Conservation (phyloP, 139 green algal genomes). For the Monoraphidium neglectum region DNA sequence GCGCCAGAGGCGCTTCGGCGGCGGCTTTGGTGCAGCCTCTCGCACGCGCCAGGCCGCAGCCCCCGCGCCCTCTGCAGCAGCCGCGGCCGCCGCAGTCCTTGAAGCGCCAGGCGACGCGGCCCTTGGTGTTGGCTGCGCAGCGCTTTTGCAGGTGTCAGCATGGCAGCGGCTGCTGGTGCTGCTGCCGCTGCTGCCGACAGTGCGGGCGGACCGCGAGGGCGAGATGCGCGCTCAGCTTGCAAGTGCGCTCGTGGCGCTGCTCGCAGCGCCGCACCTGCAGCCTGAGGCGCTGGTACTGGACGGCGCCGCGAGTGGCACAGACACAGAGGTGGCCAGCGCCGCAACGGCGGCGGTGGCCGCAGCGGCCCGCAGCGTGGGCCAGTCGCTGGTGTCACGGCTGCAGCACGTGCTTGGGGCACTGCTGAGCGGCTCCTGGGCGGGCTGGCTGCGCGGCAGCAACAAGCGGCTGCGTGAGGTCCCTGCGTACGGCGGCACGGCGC, state of each 20-base stretch:
- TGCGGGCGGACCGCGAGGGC: constrained; percentile 38
- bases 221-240: constrained; percentile 37
- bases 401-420: neutral
- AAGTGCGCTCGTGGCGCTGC: constrained; percentile 25
- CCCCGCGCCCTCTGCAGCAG: neutral
- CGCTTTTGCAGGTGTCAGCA: constrained; percentile 30
- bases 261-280: constrained; percentile 17
- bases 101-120: neutral
- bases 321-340: neutral
- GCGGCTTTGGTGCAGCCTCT: neutral
- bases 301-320: neutral
- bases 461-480: too few relatives aligned
- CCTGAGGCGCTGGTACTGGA: neutral
- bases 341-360: neutral
- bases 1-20: too few relatives aligned
- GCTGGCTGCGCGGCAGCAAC: neutral
- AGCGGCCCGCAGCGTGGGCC: neutral
- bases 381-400: neutral
- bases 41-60: neutral
- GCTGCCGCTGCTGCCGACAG: constrained; percentile 51
- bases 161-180: constrained; percentile 51
- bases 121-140: neutral
- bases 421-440: neutral
- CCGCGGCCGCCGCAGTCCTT: neutral
- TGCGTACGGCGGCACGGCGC: too few relatives aligned